A percentile compares a stretch with the other conserved stretches of the same genome.
Conservation (phyloP, 1,284 basidiomycete genomes). For the Irpex lacteus region DNA sequence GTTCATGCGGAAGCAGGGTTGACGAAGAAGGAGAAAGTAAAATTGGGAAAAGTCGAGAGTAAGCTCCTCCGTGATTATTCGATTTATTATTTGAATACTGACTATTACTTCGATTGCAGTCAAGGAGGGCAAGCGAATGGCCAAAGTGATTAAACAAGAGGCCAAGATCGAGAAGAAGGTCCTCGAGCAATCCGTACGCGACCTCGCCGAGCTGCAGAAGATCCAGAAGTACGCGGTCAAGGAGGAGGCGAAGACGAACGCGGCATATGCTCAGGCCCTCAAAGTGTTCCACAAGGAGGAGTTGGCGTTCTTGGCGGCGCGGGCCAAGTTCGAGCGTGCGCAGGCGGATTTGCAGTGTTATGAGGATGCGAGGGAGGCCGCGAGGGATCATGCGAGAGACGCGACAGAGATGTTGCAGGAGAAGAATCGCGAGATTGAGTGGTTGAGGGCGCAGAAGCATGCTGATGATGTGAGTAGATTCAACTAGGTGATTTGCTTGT, state of each 20-base stretch:
- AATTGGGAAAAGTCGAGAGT: slow-evolving; percentile 48
- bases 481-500: neutral
- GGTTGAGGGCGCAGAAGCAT: slow-evolving; percentile 43
- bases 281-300: slow-evolving; percentile 47
- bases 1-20: slow-evolving; percentile 41
- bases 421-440: slow-evolving; percentile 53
- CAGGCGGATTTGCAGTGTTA: slow-evolving; percentile 41
- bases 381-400: slow-evolving; percentile 41
- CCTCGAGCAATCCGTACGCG: slow-evolving; percentile 42
- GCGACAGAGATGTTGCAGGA: slow-evolving; percentile 49
- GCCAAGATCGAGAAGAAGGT: slow-evolving; percentile 50
- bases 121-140: slow-evolving; percentile 45
- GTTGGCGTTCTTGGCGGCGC: slow-evolving; percentile 43
- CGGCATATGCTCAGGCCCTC: slow-evolving; percentile 41
- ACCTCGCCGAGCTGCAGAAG: slow-evolving; percentile 51
- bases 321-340: slow-evolving; percentile 43
- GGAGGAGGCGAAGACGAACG: slow-evolving; percentile 45
- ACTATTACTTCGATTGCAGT: slow-evolving; percentile 29
- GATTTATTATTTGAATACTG: neutral
- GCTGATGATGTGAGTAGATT: slow-evolving; percentile 42
- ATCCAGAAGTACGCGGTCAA: slow-evolving; percentile 51
- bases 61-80: slow-evolving; percentile 14
- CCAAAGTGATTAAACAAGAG: slow-evolving; percentile 52
- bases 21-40: slow-evolving; percentile 43
- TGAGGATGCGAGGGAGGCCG: slow-evolving; percentile 43